Conservation (phyloP, 2,329 filamentous ascomycete genomes). For the Botryotinia narcissicola region DNA sequence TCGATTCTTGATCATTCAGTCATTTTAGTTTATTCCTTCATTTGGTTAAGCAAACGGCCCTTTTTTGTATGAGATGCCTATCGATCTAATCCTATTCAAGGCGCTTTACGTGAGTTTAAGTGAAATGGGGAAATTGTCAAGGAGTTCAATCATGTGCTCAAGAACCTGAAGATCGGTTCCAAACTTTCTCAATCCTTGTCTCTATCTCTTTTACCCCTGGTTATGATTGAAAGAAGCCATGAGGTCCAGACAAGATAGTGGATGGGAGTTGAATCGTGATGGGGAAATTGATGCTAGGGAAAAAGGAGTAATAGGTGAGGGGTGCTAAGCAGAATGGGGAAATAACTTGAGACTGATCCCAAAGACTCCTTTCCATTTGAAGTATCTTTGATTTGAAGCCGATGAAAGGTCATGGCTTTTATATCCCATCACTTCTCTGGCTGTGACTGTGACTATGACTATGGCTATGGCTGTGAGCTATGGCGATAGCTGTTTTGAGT, state of each 20-base stretch:
- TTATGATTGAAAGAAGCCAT: neutral
- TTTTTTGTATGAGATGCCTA: accelerated
- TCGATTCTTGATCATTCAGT: neutral
- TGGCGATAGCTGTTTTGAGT: neutral
- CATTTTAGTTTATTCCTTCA: neutral
- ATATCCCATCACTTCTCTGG: neutral
- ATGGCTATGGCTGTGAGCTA: too few relatives aligned
- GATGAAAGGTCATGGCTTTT: neutral
- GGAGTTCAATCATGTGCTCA: slow-evolving; percentile 6
- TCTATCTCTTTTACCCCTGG: neutral
- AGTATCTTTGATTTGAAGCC: neutral
- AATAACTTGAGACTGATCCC: accelerated
- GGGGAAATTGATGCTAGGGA: neutral
- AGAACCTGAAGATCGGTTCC: slow-evolving; percentile 10
- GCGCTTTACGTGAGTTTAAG: neutral
- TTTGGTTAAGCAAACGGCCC: neutral
- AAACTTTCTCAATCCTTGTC: neutral
- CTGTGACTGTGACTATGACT: neutral
- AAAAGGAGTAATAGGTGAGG: neutral
- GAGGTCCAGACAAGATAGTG: slow-evolving; percentile 6
- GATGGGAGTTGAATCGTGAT: neutral
- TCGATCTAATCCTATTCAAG: neutral
- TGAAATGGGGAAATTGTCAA: neutral
- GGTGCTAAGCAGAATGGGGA: neutral
- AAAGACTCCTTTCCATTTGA: neutral